Base-by-base conservation (phyloP, 176 grass and related monocot species). In the Oryza punctata region DNA sequence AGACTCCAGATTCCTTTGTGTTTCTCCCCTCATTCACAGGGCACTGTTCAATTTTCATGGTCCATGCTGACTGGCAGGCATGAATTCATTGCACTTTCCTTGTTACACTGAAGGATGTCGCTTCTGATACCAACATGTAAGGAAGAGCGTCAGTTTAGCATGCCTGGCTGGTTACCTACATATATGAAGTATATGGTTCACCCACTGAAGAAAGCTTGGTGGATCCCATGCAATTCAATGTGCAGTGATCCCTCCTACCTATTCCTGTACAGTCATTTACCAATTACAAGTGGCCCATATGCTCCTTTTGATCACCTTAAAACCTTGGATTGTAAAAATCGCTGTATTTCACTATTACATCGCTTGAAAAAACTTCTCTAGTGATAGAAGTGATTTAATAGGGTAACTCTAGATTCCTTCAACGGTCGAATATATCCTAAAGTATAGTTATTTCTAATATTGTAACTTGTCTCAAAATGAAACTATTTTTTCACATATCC, bases 51-150 rank as follows among this genome's bases (percentile, higher is more conserved):
- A 26, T 65, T 37, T 13, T 13, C 57, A 72, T 52, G 57, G 68
- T 16, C 14, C 63, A 41, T 7, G 52, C 52, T 57, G 52, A 21
- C 52, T 19, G 23, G 33, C 21, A 69, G 23, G 33, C 21, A 69
- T 40, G 70, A 30, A 75, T 69, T 61, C 46, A 86, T 81, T 69
- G 25, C 26, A 43, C 23, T 75, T 74, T 69, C 32, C 44, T 24
- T 24, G 46, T 47, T 25, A 24, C n/a, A 46, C 46, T 69, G 24
- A 74, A 76, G 7, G 61, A 16, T 75, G 85, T 63, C 78, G 16
- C 78, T 35, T 67, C 37, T 29, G 82, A 76, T 64, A 21, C 21
- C 72, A 38, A 52, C 72, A 84, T 26, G 60, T 19, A 49, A 54
- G 38, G 18, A 23, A 47, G 69, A 45, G 69, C 10, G 26, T 30